Evolutionary conservation across 1,284 basidiomycete genomes (phyloP), one percentile per base, ranked within the genome.

Genomic region (Austroboletus niveus): DNA sequence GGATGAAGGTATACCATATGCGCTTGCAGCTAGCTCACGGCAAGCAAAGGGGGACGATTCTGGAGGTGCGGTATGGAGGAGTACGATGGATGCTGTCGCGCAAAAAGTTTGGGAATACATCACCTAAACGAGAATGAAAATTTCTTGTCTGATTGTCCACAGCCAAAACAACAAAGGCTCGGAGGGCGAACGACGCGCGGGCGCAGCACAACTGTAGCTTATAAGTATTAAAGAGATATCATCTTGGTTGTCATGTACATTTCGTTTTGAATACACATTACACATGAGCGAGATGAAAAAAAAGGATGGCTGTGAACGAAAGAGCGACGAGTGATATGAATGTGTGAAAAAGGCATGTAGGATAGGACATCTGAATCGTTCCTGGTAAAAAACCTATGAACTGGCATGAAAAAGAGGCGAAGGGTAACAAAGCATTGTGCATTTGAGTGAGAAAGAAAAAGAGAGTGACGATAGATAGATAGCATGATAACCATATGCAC

Each of bases 1-100:
- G 1, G 95, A 98, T 61, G 68, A 63, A 0, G 95, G 95, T 0
- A 63, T 79, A 6, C 84, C 87, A 2, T 86, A 80, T 54, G 66
- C 75, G 7, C 69, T 87, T 42, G 55, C 57, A 12, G 55, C 62
- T 17, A 60, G 57, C 10, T 58, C 46, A 31, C 54, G 53, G 27
- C 57, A 65, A 17, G 52, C 60, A 27, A 57, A 55, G 24, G 46
- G 53, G 2, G 72, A 75, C 14, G 71, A 66, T 6, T 59, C 52
- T 11, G 75, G 73, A 1, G 75, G 74, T 9, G 53, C 60, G 31
- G 63, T 71, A 45, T 85, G 83, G 82, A 73, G 69, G 32, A 66
- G 70, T 5, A 65, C 63, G 29, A 83, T 85, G 77, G 58, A 65
- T 35, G 59, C 60, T 9, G 68, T 77, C 11, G 79, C 81, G 0